phyloP scores from a whole-genome alignment of 331 rosid genomes.

The Malus hybrid region DNA sequence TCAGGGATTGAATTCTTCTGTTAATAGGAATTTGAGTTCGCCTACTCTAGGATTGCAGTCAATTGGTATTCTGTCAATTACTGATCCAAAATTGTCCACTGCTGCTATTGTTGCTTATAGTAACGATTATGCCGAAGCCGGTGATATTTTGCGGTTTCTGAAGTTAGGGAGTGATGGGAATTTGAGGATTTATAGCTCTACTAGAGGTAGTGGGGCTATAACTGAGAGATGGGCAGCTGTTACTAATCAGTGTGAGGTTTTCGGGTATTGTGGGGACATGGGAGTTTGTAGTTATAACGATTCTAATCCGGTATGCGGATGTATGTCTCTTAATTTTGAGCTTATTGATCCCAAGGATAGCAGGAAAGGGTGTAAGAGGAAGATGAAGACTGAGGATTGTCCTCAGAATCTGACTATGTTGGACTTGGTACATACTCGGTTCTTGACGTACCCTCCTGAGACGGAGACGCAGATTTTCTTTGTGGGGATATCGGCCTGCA shows the following conservation, averaged over 20 bases:
- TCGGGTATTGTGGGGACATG: constrained; percentile 68
- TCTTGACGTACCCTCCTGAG: constrained; percentile 53
- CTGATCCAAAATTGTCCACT: constrained; percentile 24
- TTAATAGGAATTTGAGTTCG: constrained; percentile 21
- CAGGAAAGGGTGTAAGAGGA: constrained; percentile 73
- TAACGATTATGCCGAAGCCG: constrained; percentile 55
- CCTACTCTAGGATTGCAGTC: constrained; percentile 37
- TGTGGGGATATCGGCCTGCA: constrained; percentile 51
- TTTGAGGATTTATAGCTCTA: constrained; percentile 59
- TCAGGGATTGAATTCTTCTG: constrained; percentile 57
- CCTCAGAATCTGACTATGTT: constrained; percentile 45
- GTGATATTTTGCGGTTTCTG: constrained; percentile 50
- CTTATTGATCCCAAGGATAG: constrained; percentile 41
- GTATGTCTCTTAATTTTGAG: constrained; percentile 71
- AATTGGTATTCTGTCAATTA: constrained; percentile 49
- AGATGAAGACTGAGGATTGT: constrained; percentile 42
- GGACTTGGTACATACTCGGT: constrained; percentile 35
- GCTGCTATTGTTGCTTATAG: constrained; percentile 51
- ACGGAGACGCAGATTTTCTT: constrained; percentile 15
- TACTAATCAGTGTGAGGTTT: constrained; percentile 63
- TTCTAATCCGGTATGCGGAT: constrained; percentile 48
- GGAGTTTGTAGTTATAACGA: constrained; percentile 78
- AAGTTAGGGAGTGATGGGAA: constrained; percentile 71
- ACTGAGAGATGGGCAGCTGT: constrained; percentile 66
- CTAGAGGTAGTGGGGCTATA: constrained; percentile 31